These are phyloP conservation scores for Mortierella alpina DNA, from an alignment of 192 early-diverging fungal species.

Conservation along the genomic window DNA sequence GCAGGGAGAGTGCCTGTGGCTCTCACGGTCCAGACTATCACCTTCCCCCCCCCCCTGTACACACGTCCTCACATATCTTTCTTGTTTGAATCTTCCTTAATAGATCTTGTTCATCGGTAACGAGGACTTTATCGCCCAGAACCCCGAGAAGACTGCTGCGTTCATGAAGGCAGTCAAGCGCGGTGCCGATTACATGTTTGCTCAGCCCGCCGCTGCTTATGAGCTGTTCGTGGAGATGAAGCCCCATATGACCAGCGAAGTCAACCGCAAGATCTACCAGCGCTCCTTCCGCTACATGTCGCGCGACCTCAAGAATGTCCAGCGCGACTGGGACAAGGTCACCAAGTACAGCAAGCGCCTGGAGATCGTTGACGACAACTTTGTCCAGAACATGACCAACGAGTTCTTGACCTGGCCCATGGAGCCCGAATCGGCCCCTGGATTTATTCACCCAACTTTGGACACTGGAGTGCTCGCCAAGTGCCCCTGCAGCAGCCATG, in stretches of 20 bases:
- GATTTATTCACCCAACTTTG: conserved; percentile 34
- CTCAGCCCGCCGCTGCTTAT: conserved; percentile 62
- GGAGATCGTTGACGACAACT: conserved; percentile 62
- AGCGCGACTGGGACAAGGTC: conserved; percentile 75
- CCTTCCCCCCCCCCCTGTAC: background rate
- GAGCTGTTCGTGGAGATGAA: conserved; percentile 68
- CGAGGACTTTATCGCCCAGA: conserved; percentile 62
- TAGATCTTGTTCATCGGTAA: conserved; percentile 73
- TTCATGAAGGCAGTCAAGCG: conserved; percentile 66
- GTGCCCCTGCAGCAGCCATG: background rate
- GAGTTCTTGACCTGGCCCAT: conserved; percentile 62
- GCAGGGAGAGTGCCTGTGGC: too few species aligned
- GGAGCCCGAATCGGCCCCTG: conserved; percentile 32
- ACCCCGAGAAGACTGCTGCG: conserved; percentile 67
- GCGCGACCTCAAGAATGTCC: conserved; percentile 64
- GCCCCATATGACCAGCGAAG: conserved; percentile 59
- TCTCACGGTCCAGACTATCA: background rate
- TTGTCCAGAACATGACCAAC: conserved; percentile 72
- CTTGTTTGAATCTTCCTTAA: background rate
- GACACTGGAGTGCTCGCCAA: conserved; percentile 55
- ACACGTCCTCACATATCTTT: background rate
- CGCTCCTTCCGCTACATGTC: conserved; percentile 74
- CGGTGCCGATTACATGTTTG: conserved; percentile 65
- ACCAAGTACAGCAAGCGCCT: conserved; percentile 70
- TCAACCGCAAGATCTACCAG: conserved; percentile 72